Evolutionary conservation across 2,329 filamentous ascomycete species (phyloP), one percentile per base, ranked within the genome.

Genomic region (Colletotrichum siamense): DNA sequence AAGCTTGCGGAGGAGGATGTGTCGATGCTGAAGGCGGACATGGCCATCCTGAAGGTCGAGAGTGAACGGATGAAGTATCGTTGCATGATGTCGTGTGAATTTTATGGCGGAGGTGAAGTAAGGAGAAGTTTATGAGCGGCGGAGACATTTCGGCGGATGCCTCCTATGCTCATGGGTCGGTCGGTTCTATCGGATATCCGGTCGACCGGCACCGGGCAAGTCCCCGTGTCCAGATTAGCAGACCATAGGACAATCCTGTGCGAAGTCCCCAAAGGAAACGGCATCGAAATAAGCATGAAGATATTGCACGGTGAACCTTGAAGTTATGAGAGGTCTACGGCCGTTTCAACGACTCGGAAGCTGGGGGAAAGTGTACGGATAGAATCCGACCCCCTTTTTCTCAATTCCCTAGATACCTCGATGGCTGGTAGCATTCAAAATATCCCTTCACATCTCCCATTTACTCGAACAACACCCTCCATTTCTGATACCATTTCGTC

Each of bases 201-300:
- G 3, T 36, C 7, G 7, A 36, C 34, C 6, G 7, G 34, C 15
- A 36, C 7, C 7, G 34, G 34, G 1, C 2, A 36, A 36, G 6
- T 1, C 34, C 13, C 34, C 1, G 13, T 4, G 13, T 5, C 3
- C 7, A 16, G 15, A 16, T 16, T 0, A n/a, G 39, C 8, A 44
- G 39, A 44, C 9, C 5, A 18, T 10, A 44, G 3, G 1, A 9
- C 8, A 44, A 4, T 13, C 3, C 10, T 22, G n/a, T 5, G 44
- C 5, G 18, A 49, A 7, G 6, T 0, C 1, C 10, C 44, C n/a
- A 22, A 12, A n/a, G 9, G 0, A 7, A 7, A 22, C 0, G 0
- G 6, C 6, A 3, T 52, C 44, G 18, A 3, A 0, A 3, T 22
- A 13, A 7, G 10, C 6, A 8, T 22, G 10, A 0, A 13, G 10